phyloP scores from a whole-genome alignment of 2,329 filamentous ascomycete species.

The Aspergillus aculeatus region DNA sequence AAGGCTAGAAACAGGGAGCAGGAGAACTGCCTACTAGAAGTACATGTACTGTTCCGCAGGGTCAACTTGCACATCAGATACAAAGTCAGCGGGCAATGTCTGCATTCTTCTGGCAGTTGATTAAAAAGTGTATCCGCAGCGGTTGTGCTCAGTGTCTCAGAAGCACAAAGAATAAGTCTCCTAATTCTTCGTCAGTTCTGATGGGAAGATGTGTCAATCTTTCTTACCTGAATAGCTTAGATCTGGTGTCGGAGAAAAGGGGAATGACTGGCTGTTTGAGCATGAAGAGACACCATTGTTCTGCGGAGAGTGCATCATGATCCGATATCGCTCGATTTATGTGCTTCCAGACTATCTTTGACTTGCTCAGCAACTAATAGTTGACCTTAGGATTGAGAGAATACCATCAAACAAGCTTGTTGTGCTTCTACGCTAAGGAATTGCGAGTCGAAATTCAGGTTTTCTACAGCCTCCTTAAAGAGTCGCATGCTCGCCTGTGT shows the following conservation, averaged over 20 bases:
- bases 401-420: constrained; percentile 46
- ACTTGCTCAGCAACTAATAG: background rate
- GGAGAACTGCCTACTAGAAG: constrained; percentile 46
- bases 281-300: constrained; percentile 70
- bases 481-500: constrained; percentile 35
- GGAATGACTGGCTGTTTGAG: constrained; percentile 63
- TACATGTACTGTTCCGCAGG: constrained; percentile 57
- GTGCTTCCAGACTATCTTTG: constrained; percentile 76
- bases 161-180: constrained; percentile 69
- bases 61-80: constrained; percentile 76
- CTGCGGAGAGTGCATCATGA: constrained; percentile 54
- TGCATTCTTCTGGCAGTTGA: constrained; percentile 58
- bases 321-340: constrained; percentile 61
- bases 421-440: constrained; percentile 61
- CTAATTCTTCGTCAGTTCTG: constrained; percentile 43
- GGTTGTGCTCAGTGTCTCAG: constrained; percentile 58
- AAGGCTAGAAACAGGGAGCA: background rate
- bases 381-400: too few relatives aligned
- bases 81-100: constrained; percentile 63
- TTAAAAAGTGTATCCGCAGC: constrained; percentile 57
- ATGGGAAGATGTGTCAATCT: constrained; percentile 9
- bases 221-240: constrained; percentile 64
- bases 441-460: constrained; percentile 47
- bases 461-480: constrained; percentile 15
- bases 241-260: constrained; percentile 63